Base-by-base conservation (phyloP, 768 basidiomycete genomes). In the Amanita phalloides region DNA sequence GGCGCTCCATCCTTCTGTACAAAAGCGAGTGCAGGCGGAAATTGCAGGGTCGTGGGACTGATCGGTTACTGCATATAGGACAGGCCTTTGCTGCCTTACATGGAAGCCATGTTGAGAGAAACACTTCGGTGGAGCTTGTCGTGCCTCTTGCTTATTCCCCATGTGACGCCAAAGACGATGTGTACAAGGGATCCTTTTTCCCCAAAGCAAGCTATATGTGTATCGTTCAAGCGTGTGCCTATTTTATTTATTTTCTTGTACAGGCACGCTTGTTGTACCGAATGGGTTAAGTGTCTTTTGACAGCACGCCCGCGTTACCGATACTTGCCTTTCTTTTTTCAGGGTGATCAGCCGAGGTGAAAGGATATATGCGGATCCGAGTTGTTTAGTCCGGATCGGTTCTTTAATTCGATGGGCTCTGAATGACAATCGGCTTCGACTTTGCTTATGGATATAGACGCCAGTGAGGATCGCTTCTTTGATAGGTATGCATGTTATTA, bases 311-410 rank as follows among this genome's bases (percentile, higher is more conserved):
- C 10, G 32, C 2, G 32, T 32, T 32, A 32, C 32, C 3, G 32
- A 32, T 4, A 11, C 10, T 6, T 17, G 17, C 17, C 17, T 17
- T 17, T 32, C 11, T 17, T 30, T 30, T 5, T 11, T 11, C 32
- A 32, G 32, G 32, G 32, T 9, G 9, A 32, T 32, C 5, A 32
- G 69, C 7, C 78, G 76, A 53, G 75, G 83, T 59, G 69, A 71
- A 48, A 58, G 53, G 0, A 67, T 64, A 51, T 83, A 79, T 63
- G 67, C 70, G 8, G 66, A 79, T 38, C 71, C 3, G 68, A 73
- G 49, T 55, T 54, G 1, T 83, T 82, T 62, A 65, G 69, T n/a
- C 82, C 83, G 3, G 76, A 78, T 53, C 70, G 82, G 37, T 78
- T 75, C 65, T 58, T 84, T 49, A 66, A 55, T 2, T 45, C 54